Base-by-base conservation (phyloP, 768 basidiomycete genomes). In the Trametes maxima region DNA sequence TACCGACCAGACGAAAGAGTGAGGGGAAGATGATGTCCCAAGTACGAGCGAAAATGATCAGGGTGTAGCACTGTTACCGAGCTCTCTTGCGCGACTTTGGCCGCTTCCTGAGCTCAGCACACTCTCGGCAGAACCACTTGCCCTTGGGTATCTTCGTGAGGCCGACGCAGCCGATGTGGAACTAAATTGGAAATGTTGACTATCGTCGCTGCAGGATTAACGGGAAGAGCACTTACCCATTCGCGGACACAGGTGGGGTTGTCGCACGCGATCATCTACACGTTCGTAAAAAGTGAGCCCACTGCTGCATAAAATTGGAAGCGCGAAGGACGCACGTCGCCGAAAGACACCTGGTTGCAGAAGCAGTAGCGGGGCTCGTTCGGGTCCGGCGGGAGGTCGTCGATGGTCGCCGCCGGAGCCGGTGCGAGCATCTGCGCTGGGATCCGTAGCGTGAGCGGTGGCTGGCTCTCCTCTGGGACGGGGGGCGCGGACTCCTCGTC, bases 201-300 rank as follows among this genome's bases (percentile, higher is more conserved):
- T 35, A 28, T 2, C 21, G n/a, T 10, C 36, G 19, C 0, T 28
- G 51, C 8, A 8, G 14, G 2, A 6, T 19, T n/a, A n/a, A n/a
- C 25, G 24, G 2, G 4, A 36, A 17, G 33, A 14, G 47, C 8
- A 79, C 90, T 72, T 68, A 90, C 94, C 94, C 94, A 96, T 86
- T 94, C 91, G 40, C 79, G 77, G 64, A 81, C 77, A 71, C 94
- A 96, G 16, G 79, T 76, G 44, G 78, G 75, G 64, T 83, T 82
- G 70, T 96, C 94, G 68, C 94, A 96, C 16, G 79, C 94, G 63
- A 96, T 87, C 94, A 96, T 94, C 89, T 90, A 61, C 24, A 50
- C 14, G 22, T 10, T n/a, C 14, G 13, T 43, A 37, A 14, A 10
- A 3, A 28, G 37, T 28, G 22, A 17, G 3, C 36, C 3, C 37